Percentiles rank a stretch among this genome's conserved stretches.
Conservation (phyloP, 2,329 filamentous ascomycete species). For the Colletotrichum coccodes region DNA sequence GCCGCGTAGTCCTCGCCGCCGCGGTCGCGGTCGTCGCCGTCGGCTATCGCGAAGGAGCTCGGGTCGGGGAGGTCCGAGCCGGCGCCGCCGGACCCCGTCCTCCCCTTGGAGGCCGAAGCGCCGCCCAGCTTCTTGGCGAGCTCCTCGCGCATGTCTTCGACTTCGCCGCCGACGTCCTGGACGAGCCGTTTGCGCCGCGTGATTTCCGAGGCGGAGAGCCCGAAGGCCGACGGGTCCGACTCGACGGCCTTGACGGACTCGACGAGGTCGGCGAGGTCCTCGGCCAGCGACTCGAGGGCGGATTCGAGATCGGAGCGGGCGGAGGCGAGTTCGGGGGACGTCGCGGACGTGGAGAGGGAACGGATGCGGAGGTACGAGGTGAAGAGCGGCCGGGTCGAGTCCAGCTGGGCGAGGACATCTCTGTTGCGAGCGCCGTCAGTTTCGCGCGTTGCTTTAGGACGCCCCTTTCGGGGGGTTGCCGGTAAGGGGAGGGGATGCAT, state of each 20-base stretch:
- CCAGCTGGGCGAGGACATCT: conserved; percentile 87
- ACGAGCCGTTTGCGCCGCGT: conserved; percentile 83
- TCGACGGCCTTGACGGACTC: conserved; percentile 90
- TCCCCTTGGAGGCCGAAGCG: conserved; percentile 33
- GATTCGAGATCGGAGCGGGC: conserved; percentile 76
- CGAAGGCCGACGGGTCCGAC: conserved; percentile 86
- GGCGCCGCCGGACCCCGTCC: conserved; percentile 44
- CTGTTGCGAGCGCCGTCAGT: conserved; percentile 54
- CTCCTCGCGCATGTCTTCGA: conserved; percentile 90
- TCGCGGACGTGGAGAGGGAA: conserved; percentile 77
- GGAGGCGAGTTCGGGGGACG: conserved; percentile 85
- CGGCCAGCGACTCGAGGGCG: conserved; percentile 74
- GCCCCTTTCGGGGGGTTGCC: background rate
- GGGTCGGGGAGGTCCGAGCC: conserved; percentile 62
- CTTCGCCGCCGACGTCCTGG: conserved; percentile 87
- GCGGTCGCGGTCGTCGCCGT: conserved; percentile 56
- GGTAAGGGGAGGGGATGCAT: conserved; percentile 40
- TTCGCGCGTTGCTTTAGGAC: background rate
- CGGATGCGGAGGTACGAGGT: conserved; percentile 96
- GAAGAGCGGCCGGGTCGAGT: conserved; percentile 86
- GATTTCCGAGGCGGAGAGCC: conserved; percentile 85
- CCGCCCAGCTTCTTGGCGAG: conserved; percentile 68
- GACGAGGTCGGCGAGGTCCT: conserved; percentile 89
- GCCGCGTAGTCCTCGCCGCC: conserved; percentile 73
- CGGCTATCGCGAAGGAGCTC: conserved; percentile 67